A percentile compares a stretch with the other conserved stretches of the same genome.
Conservation (phyloP, 2,329 filamentous ascomycete species). For the Epicoccum nigrum region DNA sequence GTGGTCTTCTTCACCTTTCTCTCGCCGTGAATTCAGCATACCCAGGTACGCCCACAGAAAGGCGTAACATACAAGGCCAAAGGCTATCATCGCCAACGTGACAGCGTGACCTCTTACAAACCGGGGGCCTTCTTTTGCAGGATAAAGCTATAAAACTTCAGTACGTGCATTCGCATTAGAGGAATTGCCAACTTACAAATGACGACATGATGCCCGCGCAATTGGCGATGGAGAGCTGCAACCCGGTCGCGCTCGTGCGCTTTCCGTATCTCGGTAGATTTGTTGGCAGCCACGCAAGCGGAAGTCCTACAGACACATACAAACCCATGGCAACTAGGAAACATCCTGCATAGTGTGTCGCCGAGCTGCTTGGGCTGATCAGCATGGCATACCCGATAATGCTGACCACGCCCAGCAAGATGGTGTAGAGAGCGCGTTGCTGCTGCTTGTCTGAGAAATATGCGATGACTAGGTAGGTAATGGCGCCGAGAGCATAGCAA, state of each 20-base stretch:
- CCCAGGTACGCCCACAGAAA: slow-evolving; percentile 49
- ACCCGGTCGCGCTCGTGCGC: slow-evolving; percentile 71
- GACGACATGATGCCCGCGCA: slow-evolving; percentile 74
- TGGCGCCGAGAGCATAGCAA: slow-evolving; percentile 74
- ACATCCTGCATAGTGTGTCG: slow-evolving; percentile 76
- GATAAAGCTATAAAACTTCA: slow-evolving; percentile 52
- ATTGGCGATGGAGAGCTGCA: slow-evolving; percentile 75
- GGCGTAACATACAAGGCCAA: slow-evolving; percentile 47
- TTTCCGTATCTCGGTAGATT: slow-evolving; percentile 79
- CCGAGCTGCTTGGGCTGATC: slow-evolving; percentile 64
- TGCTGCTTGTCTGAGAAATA: slow-evolving; percentile 72
- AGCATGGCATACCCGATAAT: slow-evolving; percentile 73
- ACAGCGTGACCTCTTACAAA: slow-evolving; percentile 61
- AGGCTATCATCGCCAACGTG: slow-evolving; percentile 57
- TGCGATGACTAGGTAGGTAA: slow-evolving; percentile 70
- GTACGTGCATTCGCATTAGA: not conserved
- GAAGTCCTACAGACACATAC: slow-evolving; percentile 65
- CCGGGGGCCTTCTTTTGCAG: slow-evolving; percentile 50
- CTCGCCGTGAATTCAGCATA: slow-evolving; percentile 47
- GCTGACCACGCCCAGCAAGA: slow-evolving; percentile 66
- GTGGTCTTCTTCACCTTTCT: slow-evolving; percentile 50
- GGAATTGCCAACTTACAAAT: slow-evolving; percentile 58
- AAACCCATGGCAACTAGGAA: slow-evolving; percentile 77
- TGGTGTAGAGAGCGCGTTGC: slow-evolving; percentile 67
- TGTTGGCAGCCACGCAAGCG: slow-evolving; percentile 65